Conservation (phyloP, 768 basidiomycete genomes). For the Myochromella boudieri region DNA sequence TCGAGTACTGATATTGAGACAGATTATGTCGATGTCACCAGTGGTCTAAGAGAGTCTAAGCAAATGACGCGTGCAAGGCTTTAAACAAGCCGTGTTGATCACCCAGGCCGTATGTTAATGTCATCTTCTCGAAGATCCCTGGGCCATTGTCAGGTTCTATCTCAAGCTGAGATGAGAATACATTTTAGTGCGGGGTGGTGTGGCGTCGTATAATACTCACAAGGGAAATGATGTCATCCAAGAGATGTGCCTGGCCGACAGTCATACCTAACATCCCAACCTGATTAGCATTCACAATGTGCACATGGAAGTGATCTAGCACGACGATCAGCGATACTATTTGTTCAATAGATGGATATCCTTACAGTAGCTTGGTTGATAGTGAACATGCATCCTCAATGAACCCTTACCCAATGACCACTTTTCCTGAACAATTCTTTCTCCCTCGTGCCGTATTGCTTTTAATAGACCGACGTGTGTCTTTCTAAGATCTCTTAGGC, state of each 20-base stretch:
- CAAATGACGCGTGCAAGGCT: constrained; percentile 40
- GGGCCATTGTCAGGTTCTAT: constrained; percentile 57
- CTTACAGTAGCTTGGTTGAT: constrained; percentile 95
- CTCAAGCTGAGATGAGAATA: constrained; percentile 36
- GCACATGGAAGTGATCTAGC: constrained; percentile 91
- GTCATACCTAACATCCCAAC: constrained; percentile 67
- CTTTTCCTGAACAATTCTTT: constrained; percentile 48
- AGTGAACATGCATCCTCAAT: constrained; percentile 85
- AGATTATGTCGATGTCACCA: no score
- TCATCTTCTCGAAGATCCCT: constrained; percentile 66
- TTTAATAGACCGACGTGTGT: constrained; percentile 67
- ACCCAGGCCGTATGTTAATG: constrained; percentile 81
- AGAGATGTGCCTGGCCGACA: constrained; percentile 88
- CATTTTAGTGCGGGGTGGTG: not conserved
- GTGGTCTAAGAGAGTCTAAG: constrained; percentile 10
- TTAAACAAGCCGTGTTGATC: constrained; percentile 73
- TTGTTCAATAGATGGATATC: not conserved
- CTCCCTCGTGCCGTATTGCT: constrained; percentile 59
- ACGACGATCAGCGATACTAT: not conserved
- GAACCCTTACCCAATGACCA: constrained; percentile 67
- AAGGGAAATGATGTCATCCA: constrained; percentile 89
- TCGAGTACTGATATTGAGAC: no score
- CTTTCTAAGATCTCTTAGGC: constrained; percentile 72
- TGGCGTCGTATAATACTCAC: constrained; percentile 37
- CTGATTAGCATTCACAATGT: constrained; percentile 81